Percentiles rank a stretch among this genome's conserved stretches.
phyloP scores from a whole-genome alignment of 139 green algal species.

The Chlorella sp. region DNA sequence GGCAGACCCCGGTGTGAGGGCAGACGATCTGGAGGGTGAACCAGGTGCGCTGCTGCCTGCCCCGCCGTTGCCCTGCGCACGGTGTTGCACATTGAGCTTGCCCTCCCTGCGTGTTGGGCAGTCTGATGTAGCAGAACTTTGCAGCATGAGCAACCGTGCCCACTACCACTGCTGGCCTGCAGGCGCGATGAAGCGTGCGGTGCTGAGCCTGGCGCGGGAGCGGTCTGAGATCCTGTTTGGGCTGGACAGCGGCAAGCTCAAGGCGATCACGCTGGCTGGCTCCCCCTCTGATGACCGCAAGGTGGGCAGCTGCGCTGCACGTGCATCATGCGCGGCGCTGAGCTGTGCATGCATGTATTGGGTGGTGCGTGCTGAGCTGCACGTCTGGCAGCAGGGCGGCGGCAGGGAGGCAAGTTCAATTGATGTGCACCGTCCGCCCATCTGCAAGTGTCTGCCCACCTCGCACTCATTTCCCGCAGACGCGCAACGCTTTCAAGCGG shows the following conservation, averaged over 20 bases:
- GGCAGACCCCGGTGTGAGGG: conserved; percentile 1
- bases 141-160: too few species aligned
- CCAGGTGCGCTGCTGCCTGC: background rate
- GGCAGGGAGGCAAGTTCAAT: too few species aligned
- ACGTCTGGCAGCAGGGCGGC: background rate
- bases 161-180: too few species aligned
- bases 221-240: conserved; percentile 24
- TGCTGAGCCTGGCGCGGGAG: conserved; percentile 32
- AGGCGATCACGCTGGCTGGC: background rate
- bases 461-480: too few species aligned
- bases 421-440: too few species aligned
- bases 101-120: too few species aligned
- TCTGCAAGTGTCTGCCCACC: too few species aligned
- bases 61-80: too few species aligned
- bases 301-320: background rate
- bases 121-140: too few species aligned
- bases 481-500: conserved; percentile 15
- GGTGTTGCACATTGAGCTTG: too few species aligned
- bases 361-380: too few species aligned
- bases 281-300: conserved; percentile 24
- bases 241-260: conserved; percentile 19
- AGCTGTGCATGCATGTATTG: too few species aligned
- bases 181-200: conserved; percentile 30
- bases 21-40: background rate
- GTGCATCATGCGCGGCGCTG: background rate